Base-by-base conservation (phyloP, 2,329 filamentous ascomycete genomes). In the Podosphaera leucotricha region DNA sequence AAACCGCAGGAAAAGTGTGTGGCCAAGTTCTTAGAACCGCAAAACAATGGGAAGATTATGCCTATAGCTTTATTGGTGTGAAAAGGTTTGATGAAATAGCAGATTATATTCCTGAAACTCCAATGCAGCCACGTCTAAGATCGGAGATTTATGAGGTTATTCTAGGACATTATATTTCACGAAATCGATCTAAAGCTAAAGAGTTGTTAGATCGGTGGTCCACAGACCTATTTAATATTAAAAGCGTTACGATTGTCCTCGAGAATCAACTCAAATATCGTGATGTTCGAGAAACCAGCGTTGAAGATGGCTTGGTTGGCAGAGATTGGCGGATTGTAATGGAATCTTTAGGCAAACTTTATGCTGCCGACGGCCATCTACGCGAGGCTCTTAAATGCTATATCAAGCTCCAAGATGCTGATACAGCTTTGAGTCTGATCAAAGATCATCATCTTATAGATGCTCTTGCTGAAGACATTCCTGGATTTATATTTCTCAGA, bases 41-140 rank as follows among this genome's bases (percentile, higher is more conserved):
- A 1, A 68, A 79, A 41, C 68, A 79, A 52, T 98, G 90, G 90
- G 86, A 95, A 62, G 83, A 92, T 54, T 95, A 87, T 85, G 80
- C 92, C 4, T 92, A 81, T 74, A 78, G 74, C 0, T 98, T 98
- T 61, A 83, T 85, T 6, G 79, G 84, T 36, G 80, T 81, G 2
- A 72, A 82, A 50, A 84, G 77, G 55, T 84, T 92, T 53, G 83
- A 94, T 57, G 86, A 93, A 53, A 93, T 98, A 48, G 80, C 81
- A 4, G 71, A 80, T 30, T 77, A 80, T 54, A 81, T 98, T 24
- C 90, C 90, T 0, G 75, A 72, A 1, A 71, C 77, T 44, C 73
- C 76, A n/a, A 68, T 92, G 57, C 72, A 72, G 22, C 86, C 86
- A 6, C 78, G 83, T 0, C 68, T 98, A 11, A 77, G 84, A 0